Percentiles rank a stretch among this genome's conserved stretches.
Evolutionary conservation across 495 filamentous ascomycete genomes (phyloP).

Genomic region (Bryoglossum gracile): DNA sequence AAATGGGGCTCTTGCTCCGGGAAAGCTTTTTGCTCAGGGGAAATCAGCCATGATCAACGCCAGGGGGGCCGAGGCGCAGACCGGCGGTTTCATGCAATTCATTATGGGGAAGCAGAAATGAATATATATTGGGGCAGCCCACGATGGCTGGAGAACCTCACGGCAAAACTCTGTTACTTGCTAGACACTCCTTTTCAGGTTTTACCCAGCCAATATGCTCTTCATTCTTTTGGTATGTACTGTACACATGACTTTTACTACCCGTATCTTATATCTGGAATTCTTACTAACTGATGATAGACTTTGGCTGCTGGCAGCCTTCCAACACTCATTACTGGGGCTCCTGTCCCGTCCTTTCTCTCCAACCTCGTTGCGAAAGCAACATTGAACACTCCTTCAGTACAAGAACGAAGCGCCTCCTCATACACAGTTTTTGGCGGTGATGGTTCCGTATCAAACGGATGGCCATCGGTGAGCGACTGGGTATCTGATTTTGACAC

Average conservation of each 20-base stretch:
- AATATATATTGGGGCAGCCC: too few relatives aligned
- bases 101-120: too few relatives aligned
- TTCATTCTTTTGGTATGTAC: neutral
- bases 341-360: conserved; percentile 4
- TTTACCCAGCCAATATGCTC: neutral
- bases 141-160: too few relatives aligned
- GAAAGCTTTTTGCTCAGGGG: too few relatives aligned
- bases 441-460: conserved; percentile 15
- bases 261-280: too few relatives aligned
- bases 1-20: too few relatives aligned
- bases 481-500: conserved; percentile 22
- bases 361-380: neutral
- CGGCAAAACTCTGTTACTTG: too few relatives aligned
- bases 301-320: conserved; percentile 12
- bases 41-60: too few relatives aligned
- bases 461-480: conserved; percentile 22
- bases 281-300: neutral
- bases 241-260: too few relatives aligned
- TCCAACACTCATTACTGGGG: conserved; percentile 9
- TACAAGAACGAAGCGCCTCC: neutral
- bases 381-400: neutral
- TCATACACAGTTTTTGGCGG: conserved; percentile 14
- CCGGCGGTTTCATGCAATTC: too few relatives aligned
- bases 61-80: too few relatives aligned
- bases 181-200: too few relatives aligned